Evolutionary conservation across 495 filamentous ascomycete species (phyloP), one percentile per base, ranked within the genome.

Genomic region (Neurospora sublineolata): DNA sequence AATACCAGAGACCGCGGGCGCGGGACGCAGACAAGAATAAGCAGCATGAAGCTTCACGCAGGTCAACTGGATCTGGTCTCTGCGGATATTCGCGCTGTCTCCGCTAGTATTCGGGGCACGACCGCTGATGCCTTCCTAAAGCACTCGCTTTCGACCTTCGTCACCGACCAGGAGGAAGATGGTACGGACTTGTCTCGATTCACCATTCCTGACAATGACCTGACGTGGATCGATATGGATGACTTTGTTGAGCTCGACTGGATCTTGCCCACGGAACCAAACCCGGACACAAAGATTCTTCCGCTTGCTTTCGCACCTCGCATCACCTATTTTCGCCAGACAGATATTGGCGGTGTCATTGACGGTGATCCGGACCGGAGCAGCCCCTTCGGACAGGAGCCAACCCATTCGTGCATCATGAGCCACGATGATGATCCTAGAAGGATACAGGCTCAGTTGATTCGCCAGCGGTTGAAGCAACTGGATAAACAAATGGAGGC

Each of bases 171-270:
- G 38, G 85, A 86, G 9, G 80, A 79, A 4, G 83, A 84, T 37
- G 74, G 76, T 40, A 79, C 80, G 8, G 93, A 98, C 80, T 84
- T 97, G 60, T 97, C 94, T 20, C 89, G 91, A 37, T 98, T 98
- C 78, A 93, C 89, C 1, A 97, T 99, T 71, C 93, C 94, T 0
- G 95, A 99, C 77, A 93, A 94, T 42, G 95, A 99, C 79, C 88
- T 92, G 75, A 90, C 89, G 69, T 99, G 95, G 95, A 91, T 98
- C 76, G 95, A 99, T 78, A 97, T 98, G 94, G 95, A 99, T 80
- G 95, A 99, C 78, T 98, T 98, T 82, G 93, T 98, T 36, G 95
- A 99, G 79, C 84, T 98, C 11, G 95, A 97, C 78, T 97, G 94
- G 94, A 92, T 97, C 71, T 82, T 97, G 20, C 94, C 95, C 1